A percentile compares a stretch with the other conserved stretches of the same genome.
Conservation (phyloP, 192 early-diverging fungal genomes). For the Entomortierella beljakovae region DNA sequence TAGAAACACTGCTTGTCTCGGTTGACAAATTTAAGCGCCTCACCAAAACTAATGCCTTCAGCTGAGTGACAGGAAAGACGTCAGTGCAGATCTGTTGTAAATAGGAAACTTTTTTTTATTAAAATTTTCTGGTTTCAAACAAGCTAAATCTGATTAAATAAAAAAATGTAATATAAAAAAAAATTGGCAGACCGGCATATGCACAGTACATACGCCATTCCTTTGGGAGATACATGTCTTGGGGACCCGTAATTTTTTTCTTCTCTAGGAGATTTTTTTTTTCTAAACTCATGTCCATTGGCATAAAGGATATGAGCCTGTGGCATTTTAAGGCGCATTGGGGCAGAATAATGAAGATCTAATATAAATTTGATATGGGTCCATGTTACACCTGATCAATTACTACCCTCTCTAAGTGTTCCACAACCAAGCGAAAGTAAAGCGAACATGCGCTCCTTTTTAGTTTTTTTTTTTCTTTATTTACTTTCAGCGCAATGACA, state of each 20-base stretch:
- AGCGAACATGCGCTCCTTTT: no score
- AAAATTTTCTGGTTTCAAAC: background rate
- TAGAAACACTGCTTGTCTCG: constrained; percentile 19
- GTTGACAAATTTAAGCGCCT: constrained; percentile 39
- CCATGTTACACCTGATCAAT: no score
- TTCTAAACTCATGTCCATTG: background rate
- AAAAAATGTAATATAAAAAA: no score
- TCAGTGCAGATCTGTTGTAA: background rate
- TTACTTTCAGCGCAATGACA: no score
- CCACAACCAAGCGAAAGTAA: no score
- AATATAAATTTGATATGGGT: background rate
- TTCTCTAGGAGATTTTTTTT: no score
- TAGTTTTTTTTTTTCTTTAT: background rate
- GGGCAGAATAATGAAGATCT: background rate
- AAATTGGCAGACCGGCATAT: no score
- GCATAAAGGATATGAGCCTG: background rate
- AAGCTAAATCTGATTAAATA: no score
- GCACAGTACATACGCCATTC: no score
- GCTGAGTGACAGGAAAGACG: background rate
- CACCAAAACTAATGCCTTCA: constrained; percentile 12
- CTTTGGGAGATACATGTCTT: no score
- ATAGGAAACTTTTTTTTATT: background rate
- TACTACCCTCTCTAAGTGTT: no score
- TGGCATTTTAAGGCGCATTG: background rate
- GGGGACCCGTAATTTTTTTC: no score